Base-by-base conservation (phyloP, 1,284 basidiomycete genomes). In the Malassezia globosa region DNA sequence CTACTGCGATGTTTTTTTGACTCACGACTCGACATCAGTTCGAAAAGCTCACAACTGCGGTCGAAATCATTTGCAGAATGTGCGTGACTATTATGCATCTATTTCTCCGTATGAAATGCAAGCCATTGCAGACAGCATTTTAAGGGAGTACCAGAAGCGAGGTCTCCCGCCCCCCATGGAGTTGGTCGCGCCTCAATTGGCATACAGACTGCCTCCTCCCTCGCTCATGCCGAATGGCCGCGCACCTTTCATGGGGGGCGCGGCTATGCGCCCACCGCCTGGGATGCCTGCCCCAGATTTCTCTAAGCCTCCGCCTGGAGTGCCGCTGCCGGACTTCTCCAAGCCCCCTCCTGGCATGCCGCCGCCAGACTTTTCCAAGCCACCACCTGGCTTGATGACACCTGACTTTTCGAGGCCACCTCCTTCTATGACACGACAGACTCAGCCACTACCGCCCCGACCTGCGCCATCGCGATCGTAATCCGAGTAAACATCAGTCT, bases 21-120 rank as follows among this genome's bases (percentile, higher is more conserved):
- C 67, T 19, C 67, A 70, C 51, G 66, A 70, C 42, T 68, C 65
- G 33, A 60, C 61, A 16, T 66, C 72, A 87, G 92, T 96, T 27
- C 85, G 92, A 59, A 95, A 95, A 75, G 92, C 92, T 39, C 92
- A 97, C 74, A 96, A 96, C 75, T 87, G 83, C 58, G 92, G 92
- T 54, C 79, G 90, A 52, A 97, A 97, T 74, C 92, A 97, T 72
- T 78, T 96, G 35, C 79, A 87, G 42, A 97, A 97, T 70, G 92
- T 97, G 54, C 78, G 88, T 58, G 92, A 97, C 66, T 97, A 96
- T 73, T 97, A 96, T 75, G 85, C 87, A 24, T 87, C 85, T 4
- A 80, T 96, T 53, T 88, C 89, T 50, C 87, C 92, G 72, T 87
- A 94, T 76, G 88, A 92, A 73, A 87, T 90, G 11, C 90, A 96